These are phyloP conservation scores for Solanum hybrid DNA, from an alignment of 305 asterid species.

Conservation along the genomic window DNA sequence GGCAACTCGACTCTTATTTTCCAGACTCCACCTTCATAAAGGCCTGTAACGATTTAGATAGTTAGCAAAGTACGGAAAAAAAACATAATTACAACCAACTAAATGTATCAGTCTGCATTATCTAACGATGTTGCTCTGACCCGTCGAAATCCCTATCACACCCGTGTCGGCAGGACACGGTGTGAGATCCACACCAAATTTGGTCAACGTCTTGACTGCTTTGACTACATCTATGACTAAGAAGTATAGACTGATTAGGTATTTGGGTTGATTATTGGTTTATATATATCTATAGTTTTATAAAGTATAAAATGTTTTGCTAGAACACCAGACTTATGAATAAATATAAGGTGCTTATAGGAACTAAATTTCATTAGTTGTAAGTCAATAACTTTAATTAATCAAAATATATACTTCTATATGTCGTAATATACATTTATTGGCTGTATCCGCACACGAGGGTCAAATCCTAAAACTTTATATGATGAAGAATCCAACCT, in stretches of 20 bases:
- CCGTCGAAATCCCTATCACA: background rate
- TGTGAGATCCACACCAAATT: background rate
- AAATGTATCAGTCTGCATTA: background rate
- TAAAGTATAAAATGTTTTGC: background rate
- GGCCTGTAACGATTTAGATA: slow-evolving; percentile 37
- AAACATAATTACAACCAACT: background rate
- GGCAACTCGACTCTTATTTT: slow-evolving; percentile 85
- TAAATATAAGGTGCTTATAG: background rate
- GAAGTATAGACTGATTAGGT: background rate
- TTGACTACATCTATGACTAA: background rate
- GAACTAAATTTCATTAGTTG: background rate
- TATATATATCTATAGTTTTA: background rate
- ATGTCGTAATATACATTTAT: background rate
- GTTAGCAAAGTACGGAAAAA: background rate
- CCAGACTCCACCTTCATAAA: slow-evolving; percentile 90
- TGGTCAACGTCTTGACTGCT: background rate
- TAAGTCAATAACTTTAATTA: background rate
- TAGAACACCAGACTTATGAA: background rate
- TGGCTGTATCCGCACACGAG: background rate
- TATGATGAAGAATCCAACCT: background rate
- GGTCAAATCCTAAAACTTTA: background rate
- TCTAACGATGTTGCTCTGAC: background rate
- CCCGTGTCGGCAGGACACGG: background rate
- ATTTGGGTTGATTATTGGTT: background rate
- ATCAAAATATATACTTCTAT: background rate